Evolutionary conservation across 2,329 filamentous ascomycete genomes (phyloP).

Genomic region (Trichoderma endophyticum): DNA sequence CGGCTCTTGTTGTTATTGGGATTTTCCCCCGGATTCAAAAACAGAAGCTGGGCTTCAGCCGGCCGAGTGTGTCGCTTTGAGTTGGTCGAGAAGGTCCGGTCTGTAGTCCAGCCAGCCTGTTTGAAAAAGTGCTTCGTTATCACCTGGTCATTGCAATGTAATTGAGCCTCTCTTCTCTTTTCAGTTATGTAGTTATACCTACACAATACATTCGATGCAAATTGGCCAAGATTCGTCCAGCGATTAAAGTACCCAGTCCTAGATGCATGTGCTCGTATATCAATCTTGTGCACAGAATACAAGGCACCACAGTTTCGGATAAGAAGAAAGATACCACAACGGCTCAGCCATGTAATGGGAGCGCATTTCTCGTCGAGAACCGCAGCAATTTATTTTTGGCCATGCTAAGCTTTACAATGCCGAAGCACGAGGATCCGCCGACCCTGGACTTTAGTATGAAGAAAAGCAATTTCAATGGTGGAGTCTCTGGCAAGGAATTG

Average conservation of each 20-base stretch:
- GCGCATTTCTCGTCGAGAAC: not conserved
- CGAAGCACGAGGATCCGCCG: not conserved
- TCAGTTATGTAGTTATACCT: not conserved
- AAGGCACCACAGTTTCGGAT: not conserved
- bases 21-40: conserved; percentile 76
- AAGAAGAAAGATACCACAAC: not conserved
- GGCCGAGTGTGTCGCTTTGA: conserved; percentile 16
- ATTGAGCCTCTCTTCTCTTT: not conserved
- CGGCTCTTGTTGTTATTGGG: conserved; percentile 65
- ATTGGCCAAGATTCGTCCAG: too few relatives aligned
- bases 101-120: not conserved
- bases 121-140: not conserved
- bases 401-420: not conserved
- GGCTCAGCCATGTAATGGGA: not conserved
- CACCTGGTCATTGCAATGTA: not conserved
- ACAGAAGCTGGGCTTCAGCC: conserved; percentile 66
- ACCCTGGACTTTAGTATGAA: not conserved
- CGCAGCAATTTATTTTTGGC: not conserved
- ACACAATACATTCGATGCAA: not conserved
- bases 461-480: not conserved
- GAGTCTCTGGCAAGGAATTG: not conserved
- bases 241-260: not conserved
- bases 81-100: not conserved
- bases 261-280: not conserved
- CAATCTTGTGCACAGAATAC: not conserved